Evolutionary conservation across 352 stramenopile genomes (phyloP).

Genomic region (Phytophthora sojae): DNA sequence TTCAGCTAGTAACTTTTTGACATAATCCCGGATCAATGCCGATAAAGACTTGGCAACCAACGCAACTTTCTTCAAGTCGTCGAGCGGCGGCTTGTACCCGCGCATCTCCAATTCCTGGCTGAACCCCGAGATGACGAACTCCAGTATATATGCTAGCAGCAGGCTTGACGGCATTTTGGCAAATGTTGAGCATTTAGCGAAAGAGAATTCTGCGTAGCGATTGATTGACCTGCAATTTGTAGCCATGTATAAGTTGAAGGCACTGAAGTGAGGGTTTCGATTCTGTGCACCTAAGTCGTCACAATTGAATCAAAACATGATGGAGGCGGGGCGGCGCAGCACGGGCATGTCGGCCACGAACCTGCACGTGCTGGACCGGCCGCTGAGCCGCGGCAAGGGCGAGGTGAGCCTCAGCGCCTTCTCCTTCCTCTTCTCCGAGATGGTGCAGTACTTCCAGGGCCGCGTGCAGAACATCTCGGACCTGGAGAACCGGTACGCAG

Average conservation of each 20-base stretch:
- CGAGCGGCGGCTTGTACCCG: not conserved
- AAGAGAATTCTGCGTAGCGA: not conserved
- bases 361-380: constrained; percentile 81
- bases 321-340: constrained; percentile 63
- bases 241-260: not conserved
- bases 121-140: not conserved
- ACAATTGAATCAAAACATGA: constrained; percentile 18
- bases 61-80: not conserved
- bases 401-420: constrained; percentile 96
- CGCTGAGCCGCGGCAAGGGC: constrained; percentile 77
- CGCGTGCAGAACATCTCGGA: constrained; percentile 96
- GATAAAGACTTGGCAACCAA: constrained; percentile 1
- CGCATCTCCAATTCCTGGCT: not conserved
- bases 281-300: not conserved
- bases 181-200: not conserved
- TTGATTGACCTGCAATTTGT: not conserved
- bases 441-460: constrained; percentile 98
- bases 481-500: constrained; percentile 88
- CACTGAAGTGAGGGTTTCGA: not conserved
- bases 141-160: not conserved
- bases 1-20: not conserved
- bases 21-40: not conserved
- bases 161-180: not conserved
- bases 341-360: constrained; percentile 60
- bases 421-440: constrained; percentile 97